Conservation (phyloP, 2,329 filamentous ascomycete species). For the Colletotrichum brevisporum region DNA sequence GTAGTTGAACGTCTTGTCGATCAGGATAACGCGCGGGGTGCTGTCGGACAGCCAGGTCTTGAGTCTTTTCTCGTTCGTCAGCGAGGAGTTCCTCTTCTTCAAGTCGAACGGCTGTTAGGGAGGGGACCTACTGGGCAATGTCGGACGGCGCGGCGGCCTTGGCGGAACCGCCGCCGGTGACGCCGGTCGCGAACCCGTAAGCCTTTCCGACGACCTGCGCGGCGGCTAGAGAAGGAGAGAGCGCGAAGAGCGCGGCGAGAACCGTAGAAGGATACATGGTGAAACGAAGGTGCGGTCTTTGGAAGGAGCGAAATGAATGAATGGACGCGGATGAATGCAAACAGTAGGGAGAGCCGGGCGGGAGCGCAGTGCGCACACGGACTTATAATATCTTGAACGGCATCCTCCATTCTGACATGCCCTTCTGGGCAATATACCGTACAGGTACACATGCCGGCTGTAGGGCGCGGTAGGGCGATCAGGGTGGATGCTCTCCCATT, state of each 20-base stretch:
- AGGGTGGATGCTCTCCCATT: too few relatives aligned
- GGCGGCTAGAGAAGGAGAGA: conserved; percentile 43
- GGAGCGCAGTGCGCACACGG: too few relatives aligned
- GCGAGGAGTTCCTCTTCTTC: neutral
- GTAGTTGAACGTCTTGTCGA: conserved; percentile 70
- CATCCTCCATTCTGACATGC: too few relatives aligned
- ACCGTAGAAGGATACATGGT: conserved; percentile 9
- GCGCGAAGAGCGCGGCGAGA: conserved; percentile 25
- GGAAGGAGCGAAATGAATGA: neutral
- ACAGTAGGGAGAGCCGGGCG: too few relatives aligned
- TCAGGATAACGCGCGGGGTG: conserved; percentile 67
- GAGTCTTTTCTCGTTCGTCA: conserved; percentile 45
- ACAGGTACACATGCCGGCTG: too few relatives aligned
- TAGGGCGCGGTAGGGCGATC: too few relatives aligned
- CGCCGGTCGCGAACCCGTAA: conserved; percentile 46
- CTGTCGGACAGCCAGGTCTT: conserved; percentile 34
- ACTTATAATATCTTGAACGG: too few relatives aligned
- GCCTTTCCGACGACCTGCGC: conserved; percentile 47
- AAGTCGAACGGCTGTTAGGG: neutral
- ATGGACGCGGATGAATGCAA: neutral
- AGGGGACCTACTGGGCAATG: conserved; percentile 16
- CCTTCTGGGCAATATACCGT: too few relatives aligned
- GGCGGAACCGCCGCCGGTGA: conserved; percentile 26
- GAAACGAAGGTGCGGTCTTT: neutral
- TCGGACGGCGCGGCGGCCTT: conserved; percentile 19